Evolutionary conservation across 2,329 filamentous ascomycete genomes (phyloP).

Genomic region (Ceratocystis huliohia): DNA sequence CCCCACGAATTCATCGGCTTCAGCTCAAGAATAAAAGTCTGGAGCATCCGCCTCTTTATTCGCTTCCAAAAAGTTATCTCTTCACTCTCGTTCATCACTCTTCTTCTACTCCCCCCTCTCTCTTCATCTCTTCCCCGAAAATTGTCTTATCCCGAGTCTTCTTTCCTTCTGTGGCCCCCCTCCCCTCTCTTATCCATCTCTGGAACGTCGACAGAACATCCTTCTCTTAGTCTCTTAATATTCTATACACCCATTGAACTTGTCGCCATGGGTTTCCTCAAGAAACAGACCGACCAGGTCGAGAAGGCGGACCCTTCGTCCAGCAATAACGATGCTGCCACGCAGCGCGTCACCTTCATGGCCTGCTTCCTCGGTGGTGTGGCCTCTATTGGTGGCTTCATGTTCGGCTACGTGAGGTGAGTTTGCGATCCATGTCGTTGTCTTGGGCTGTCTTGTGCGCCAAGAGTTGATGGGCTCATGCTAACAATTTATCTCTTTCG

Average conservation of each 20-base stretch:
- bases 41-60: conserved; percentile 11
- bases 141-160: neutral
- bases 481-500: conserved; percentile 16
- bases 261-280: conserved; percentile 19
- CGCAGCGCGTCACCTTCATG: conserved; percentile 30
- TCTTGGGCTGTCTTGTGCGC: neutral
- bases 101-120: conserved; percentile 7
- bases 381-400: conserved; percentile 44
- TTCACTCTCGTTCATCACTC: neutral
- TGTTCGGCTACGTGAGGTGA: conserved; percentile 46
- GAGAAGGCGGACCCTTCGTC: conserved; percentile 18
- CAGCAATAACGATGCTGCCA: conserved; percentile 10
- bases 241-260: neutral
- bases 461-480: neutral
- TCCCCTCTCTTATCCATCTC: neutral
- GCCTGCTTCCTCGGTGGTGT: conserved; percentile 39
- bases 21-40: conserved; percentile 19
- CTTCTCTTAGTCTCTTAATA: neutral
- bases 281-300: conserved; percentile 21
- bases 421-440: conserved; percentile 20
- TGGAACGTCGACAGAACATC: neutral
- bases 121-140: conserved; percentile 9
- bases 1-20: conserved; percentile 4
- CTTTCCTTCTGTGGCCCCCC: conserved; percentile 6
- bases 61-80: neutral